A percentile compares a stretch with the other conserved stretches of the same genome.
phyloP scores from a whole-genome alignment of 2,329 filamentous ascomycete genomes.

The Pseudogymnoascus sp. region DNA sequence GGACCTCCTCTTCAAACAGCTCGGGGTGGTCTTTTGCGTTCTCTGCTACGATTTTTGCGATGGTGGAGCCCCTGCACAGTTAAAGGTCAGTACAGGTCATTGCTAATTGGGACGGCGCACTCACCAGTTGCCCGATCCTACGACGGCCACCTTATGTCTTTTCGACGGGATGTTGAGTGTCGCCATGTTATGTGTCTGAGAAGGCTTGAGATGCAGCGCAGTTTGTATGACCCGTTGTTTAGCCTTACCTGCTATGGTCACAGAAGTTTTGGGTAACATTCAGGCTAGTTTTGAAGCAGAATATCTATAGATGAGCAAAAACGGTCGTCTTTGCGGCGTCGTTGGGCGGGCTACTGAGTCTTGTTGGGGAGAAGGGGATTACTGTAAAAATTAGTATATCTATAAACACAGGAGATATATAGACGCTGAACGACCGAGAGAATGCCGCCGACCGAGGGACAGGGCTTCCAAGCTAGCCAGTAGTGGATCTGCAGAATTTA shows the following conservation, averaged over 20 bases:
- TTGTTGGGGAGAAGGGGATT: not conserved
- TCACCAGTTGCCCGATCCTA: conserved; percentile 95
- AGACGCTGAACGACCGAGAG: not conserved
- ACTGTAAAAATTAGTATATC: conserved; percentile 3
- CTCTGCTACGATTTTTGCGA: conserved; percentile 93
- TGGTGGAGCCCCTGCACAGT: conserved; percentile 76
- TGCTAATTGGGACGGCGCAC: conserved; percentile 17
- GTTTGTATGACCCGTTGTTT: conserved; percentile 6
- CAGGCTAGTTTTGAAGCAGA: not conserved
- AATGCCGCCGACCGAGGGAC: not conserved
- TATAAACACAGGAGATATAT: not conserved
- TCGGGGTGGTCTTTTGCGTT: conserved; percentile 72
- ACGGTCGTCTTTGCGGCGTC: not conserved
- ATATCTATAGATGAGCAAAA: conserved; percentile 3
- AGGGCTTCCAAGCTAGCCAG: not conserved
- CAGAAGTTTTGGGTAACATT: conserved; percentile 7
- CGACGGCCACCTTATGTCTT: conserved; percentile 87
- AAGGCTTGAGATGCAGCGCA: conserved; percentile 9
- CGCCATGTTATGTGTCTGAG: conserved; percentile 24
- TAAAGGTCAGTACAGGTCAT: not conserved
- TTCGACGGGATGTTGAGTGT: conserved; percentile 45
- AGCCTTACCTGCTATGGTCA: conserved; percentile 3
- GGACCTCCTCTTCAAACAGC: conserved; percentile 79
- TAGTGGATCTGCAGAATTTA: not conserved
- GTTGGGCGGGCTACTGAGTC: not conserved